Evolutionary conservation across 202 grass and related monocot genomes (phyloP).

Genomic region (Miscanthus sacchariflorus): DNA sequence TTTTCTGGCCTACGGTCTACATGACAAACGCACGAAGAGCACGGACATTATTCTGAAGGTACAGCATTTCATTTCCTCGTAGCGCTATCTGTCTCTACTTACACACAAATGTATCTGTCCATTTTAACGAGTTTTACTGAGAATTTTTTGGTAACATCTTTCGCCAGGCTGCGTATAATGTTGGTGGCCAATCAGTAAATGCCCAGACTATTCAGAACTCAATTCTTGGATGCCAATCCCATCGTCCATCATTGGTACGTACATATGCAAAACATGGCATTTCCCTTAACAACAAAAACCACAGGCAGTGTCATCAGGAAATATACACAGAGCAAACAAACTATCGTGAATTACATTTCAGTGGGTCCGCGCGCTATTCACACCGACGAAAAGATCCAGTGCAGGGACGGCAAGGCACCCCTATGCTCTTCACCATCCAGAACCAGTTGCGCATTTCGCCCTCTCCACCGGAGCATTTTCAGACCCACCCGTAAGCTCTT

Average conservation of each 20-base stretch:
- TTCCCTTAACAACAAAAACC: background rate
- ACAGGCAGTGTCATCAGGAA: background rate
- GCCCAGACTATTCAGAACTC: conserved; percentile 82
- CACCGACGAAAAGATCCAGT: conserved; percentile 56
- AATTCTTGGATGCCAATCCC: conserved; percentile 91
- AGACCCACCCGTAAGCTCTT: conserved; percentile 76
- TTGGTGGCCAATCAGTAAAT: conserved; percentile 92
- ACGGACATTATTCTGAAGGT: conserved; percentile 94
- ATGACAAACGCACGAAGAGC: conserved; percentile 86
- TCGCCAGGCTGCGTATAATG: conserved; percentile 81
- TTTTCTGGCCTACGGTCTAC: conserved; percentile 94
- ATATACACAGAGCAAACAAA: background rate
- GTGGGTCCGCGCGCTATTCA: conserved; percentile 72
- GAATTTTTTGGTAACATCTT: background rate
- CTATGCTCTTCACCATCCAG: conserved; percentile 68
- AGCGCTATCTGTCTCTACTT: background rate
- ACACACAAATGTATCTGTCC: conserved; percentile 31
- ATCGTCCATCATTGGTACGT: conserved; percentile 88
- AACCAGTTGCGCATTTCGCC: conserved; percentile 79
- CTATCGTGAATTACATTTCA: conserved; percentile 39
- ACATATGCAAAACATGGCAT: background rate
- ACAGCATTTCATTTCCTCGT: conserved; percentile 9
- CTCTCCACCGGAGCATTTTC: conserved; percentile 90
- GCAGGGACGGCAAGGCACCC: conserved; percentile 61
- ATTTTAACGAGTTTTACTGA: background rate